phyloP scores from a whole-genome alignment of 345 rosid genomes.

The Dovyalis caffra region DNA sequence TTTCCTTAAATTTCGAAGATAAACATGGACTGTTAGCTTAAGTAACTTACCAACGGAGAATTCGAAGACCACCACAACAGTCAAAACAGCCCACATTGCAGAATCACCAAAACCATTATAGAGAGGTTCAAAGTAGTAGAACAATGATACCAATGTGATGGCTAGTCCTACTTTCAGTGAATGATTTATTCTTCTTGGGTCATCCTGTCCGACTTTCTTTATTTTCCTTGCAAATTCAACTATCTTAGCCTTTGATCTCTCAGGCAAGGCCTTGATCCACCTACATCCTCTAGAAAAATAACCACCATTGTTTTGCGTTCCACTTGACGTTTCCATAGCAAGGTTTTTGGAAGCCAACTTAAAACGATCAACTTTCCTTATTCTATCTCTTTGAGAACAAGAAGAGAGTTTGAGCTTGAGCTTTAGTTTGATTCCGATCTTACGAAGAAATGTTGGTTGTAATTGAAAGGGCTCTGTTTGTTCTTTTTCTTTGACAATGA shows the following conservation, averaged over 20 bases:
- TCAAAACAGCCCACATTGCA: constrained; percentile 46
- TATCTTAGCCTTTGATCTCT: neutral
- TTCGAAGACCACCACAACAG: constrained; percentile 37
- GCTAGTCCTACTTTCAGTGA: constrained; percentile 44
- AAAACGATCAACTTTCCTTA: too few relatives aligned
- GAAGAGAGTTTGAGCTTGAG: too few relatives aligned
- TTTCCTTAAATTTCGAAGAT: neutral
- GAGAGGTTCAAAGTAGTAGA: constrained; percentile 35
- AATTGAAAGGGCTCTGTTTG: too few relatives aligned
- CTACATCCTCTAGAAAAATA: neutral
- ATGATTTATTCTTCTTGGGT: constrained; percentile 45
- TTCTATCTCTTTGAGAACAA: too few relatives aligned
- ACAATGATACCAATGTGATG: constrained; percentile 34
- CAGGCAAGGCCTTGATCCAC: constrained; percentile 15
- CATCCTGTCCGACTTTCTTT: constrained; percentile 34
- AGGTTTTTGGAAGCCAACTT: too few relatives aligned
- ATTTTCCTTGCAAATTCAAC: constrained; percentile 5
- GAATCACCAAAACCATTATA: constrained; percentile 28
- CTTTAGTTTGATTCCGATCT: too few relatives aligned
- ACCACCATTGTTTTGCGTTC: neutral
- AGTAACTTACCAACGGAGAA: constrained; percentile 40
- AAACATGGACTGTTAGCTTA: neutral
- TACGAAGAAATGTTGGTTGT: too few relatives aligned
- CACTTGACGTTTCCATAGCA: too few relatives aligned
- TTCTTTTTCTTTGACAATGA: too few relatives aligned